These are phyloP conservation scores for Kodamaea hsintzibuensis DNA, from an alignment of 805 yeast genomes.

Conservation along the genomic window DNA sequence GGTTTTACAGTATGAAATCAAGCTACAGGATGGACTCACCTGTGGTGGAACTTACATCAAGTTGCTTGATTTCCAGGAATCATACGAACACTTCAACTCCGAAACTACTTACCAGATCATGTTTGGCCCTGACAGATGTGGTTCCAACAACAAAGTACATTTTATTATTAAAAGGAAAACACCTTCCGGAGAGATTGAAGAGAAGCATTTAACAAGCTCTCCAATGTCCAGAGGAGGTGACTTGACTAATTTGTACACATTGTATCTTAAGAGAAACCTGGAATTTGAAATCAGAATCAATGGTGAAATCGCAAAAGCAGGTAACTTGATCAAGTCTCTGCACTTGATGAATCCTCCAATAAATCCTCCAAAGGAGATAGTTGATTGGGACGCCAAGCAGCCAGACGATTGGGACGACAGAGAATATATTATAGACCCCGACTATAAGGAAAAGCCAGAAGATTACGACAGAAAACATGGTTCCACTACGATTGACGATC, in stretches of 20 bases:
- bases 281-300: conserved; percentile 79
- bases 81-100: conserved; percentile 53
- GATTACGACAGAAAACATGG: conserved; percentile 84
- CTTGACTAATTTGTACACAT: conserved; percentile 70
- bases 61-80: conserved; percentile 48
- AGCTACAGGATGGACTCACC: conserved; percentile 70
- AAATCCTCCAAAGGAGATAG: conserved; percentile 62
- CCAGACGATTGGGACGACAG: conserved; percentile 86
- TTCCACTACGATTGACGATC: conserved; percentile 57
- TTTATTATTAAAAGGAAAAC: conserved; percentile 65
- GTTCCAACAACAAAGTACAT: conserved; percentile 75
- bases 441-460: conserved; percentile 61
- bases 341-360: conserved; percentile 63
- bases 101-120: conserved; percentile 78
- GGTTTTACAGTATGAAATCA: conserved; percentile 88
- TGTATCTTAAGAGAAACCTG: conserved; percentile 64
- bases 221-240: conserved; percentile 64
- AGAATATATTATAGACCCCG: conserved; percentile 66
- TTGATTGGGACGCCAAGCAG: conserved; percentile 56
- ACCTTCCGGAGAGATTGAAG: conserved; percentile 58
- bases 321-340: conserved; percentile 56
- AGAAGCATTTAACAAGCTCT: conserved; percentile 66
- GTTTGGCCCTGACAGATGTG: conserved; percentile 96
- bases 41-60: conserved; percentile 94
- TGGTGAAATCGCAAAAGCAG: conserved; percentile 72